Conservation (phyloP, 345 rosid species). For the Gossypium thurberi region DNA sequence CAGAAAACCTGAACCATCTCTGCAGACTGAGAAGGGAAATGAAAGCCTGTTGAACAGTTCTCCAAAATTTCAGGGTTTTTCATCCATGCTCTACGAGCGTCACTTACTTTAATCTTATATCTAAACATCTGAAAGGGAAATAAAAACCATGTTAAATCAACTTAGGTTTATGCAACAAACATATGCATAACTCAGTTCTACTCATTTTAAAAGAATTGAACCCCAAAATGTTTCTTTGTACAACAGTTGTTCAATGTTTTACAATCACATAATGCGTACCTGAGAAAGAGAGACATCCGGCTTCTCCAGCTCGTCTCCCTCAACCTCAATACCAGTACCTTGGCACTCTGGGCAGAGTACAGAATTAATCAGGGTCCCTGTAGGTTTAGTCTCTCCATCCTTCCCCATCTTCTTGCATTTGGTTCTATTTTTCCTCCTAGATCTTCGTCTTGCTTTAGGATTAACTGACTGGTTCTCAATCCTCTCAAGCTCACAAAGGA, state of each 20-base stretch:
- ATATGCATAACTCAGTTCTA: not conserved
- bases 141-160: not conserved
- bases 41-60: conserved; percentile 83
- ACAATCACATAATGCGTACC: conserved; percentile 36
- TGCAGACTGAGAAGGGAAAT: conserved; percentile 46
- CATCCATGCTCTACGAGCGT: conserved; percentile 85
- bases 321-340: conserved; percentile 64
- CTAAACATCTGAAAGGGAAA: conserved; percentile 58
- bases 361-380: conserved; percentile 39
- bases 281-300: conserved; percentile 64
- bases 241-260: not conserved
- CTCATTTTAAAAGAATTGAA: not conserved
- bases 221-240: not conserved
- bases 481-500: conserved; percentile 71
- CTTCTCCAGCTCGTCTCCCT: conserved; percentile 56
- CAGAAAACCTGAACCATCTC: conserved; percentile 39
- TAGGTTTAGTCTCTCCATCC: conserved; percentile 23
- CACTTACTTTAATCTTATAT: conserved; percentile 65
- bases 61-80: conserved; percentile 64
- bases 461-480: conserved; percentile 32
- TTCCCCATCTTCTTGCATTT: conserved; percentile 34
- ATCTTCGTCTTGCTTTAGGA: conserved; percentile 43
- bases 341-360: conserved; percentile 95
- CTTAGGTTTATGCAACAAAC: not conserved
- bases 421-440: conserved; percentile 42